Base-by-base conservation (phyloP, 495 filamentous ascomycete species). In the Glarea lozoyensis region DNA sequence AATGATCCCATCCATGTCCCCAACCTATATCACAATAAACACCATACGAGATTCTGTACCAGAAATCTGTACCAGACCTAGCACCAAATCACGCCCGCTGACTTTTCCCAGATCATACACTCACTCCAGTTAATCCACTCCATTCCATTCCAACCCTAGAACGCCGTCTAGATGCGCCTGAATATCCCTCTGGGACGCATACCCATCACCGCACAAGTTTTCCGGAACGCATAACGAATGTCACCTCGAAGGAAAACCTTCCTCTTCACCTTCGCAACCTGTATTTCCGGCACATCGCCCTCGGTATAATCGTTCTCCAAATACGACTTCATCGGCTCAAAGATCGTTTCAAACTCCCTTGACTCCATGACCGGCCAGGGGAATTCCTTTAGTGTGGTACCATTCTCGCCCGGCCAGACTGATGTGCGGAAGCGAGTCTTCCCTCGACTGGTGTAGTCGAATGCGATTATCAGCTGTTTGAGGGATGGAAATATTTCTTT, bases 391-490 rank as follows among this genome's bases (percentile, higher is more conserved):
- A 52, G 35, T 20, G n/a, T 49, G 2, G 45, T 52, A 1, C 48
- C 49, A 40, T 56, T 49, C 32, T 52, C 53, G 5, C 53, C 53
- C n/a, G 53, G 53, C 53, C 53, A 56, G 2, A 56, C 52, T 2
- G 43, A 48, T 5, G 52, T 55, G 19, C 52, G 27, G 30, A 55
- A 55, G 4, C 52, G 36, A 10, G 52, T 55, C 24, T 51, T 55
- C 2, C 52, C 52, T 17, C 42, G 40, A 9, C 22, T 22, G 10
- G 52, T 48, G 12, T 41, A 49, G 25, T 56, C 53, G 30, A 49
- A 46, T 10, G 49, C 53, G 13, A 56, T 46, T n/a, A 48, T 49
- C 4, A 56, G 19, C 12, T 47, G 35, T 21, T 49, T 32, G 2
- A 56, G 40, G 5, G 33, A 34, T 4, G 53, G 53, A 24, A 56